These are phyloP conservation scores for Drechmeria coniospora DNA, from an alignment of 2,329 filamentous ascomycete species.

Conservation along the genomic window DNA sequence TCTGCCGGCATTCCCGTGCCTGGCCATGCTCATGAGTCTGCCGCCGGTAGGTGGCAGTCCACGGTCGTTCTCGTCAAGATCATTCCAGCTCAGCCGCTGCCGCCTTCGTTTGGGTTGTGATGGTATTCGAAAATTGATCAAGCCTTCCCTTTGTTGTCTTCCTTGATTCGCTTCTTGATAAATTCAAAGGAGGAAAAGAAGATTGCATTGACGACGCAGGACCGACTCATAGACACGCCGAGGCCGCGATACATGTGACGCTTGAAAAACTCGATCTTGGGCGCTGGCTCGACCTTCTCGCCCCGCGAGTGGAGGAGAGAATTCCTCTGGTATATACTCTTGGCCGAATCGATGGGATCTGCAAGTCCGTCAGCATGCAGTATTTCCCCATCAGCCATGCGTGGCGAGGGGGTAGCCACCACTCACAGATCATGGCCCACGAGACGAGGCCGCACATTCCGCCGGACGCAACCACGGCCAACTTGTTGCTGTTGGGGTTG, in stretches of 20 bases:
- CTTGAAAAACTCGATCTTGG: constrained; percentile 66
- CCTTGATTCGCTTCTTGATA: constrained; percentile 54
- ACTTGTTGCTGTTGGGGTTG: constrained; percentile 59
- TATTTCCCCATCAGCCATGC: background rate
- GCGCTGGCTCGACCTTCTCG: constrained; percentile 46
- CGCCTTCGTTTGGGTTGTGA: background rate
- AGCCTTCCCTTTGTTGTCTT: constrained; percentile 20
- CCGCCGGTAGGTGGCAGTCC: too few relatives aligned
- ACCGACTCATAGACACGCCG: constrained; percentile 69
- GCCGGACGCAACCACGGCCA: constrained; percentile 63
- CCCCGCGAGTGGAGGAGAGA: constrained; percentile 54
- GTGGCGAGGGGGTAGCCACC: background rate
- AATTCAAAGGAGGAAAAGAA: constrained; percentile 85
- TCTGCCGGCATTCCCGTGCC: too few relatives aligned
- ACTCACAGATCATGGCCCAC: constrained; percentile 61
- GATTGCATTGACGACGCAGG: constrained; percentile 71
- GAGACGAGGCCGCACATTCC: constrained; percentile 71
- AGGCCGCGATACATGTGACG: constrained; percentile 69
- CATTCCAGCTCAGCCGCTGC: background rate
- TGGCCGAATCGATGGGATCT: constrained; percentile 66
- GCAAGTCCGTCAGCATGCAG: constrained; percentile 3
- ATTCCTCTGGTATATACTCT: constrained; percentile 74
- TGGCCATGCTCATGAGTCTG: too few relatives aligned
- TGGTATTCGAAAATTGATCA: constrained; percentile 5
- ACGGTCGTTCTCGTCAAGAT: too few relatives aligned